Conservation (phyloP, 2,329 filamentous ascomycete genomes). For the Lachnellula hyalina region DNA sequence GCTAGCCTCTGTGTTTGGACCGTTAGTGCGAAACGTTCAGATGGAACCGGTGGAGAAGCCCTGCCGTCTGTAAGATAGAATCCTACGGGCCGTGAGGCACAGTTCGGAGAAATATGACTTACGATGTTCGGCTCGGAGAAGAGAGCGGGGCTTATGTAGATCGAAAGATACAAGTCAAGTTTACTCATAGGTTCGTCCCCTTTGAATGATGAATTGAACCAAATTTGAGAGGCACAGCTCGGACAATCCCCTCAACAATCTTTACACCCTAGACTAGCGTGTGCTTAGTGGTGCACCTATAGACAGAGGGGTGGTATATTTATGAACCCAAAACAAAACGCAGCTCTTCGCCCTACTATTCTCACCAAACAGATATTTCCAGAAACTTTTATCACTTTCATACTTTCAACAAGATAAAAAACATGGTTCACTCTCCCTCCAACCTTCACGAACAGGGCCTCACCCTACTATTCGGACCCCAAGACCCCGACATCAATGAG, state of each 20-base stretch:
- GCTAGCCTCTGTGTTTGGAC: no score
- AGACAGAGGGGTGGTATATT: not conserved
- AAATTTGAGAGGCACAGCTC: no score
- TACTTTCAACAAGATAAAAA: not conserved
- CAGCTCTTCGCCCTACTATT: not conserved
- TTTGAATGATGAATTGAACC: no score
- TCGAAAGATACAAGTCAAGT: no score
- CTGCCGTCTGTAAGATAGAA: not conserved
- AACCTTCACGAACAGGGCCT: not conserved
- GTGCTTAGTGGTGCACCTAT: not conserved
- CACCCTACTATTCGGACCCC: constrained; percentile 1
- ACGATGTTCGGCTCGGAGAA: no score
- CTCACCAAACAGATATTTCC: no score
- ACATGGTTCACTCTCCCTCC: not conserved
- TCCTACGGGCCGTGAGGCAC: not conserved
- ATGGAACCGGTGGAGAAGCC: no score
- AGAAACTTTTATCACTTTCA: not conserved
- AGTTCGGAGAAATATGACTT: not conserved
- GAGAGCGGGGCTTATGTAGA: no score
- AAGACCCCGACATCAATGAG: not conserved
- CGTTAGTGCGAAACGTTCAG: no score
- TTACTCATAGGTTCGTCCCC: no score
- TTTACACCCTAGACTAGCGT: no score
- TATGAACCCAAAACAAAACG: not conserved
- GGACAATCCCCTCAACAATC: no score